Evolutionary conservation across 164 flowering plant genomes (phyloP).

Genomic region (Litsea cubeba): DNA sequence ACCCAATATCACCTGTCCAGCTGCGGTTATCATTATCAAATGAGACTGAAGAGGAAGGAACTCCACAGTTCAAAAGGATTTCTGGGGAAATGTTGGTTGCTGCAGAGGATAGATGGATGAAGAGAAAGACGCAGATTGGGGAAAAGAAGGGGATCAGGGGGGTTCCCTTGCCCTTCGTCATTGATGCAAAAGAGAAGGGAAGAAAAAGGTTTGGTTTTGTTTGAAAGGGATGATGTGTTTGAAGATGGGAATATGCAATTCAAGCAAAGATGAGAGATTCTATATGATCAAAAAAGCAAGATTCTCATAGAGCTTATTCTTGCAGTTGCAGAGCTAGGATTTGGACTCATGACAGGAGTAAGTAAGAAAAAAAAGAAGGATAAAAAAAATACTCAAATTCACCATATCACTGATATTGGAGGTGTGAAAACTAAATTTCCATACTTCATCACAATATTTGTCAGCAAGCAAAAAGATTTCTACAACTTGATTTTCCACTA

Average conservation of each 20-base stretch:
- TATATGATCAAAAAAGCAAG: too few relatives aligned
- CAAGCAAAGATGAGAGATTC: too few relatives aligned
- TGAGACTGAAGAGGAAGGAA: background rate
- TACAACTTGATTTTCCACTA: background rate
- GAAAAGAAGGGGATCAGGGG: background rate
- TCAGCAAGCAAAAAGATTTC: background rate
- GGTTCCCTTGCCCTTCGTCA: background rate
- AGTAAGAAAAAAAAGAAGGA: too few relatives aligned
- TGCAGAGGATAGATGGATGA: background rate
- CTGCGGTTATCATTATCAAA: background rate
- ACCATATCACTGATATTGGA: too few relatives aligned
- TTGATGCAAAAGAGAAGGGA: background rate
- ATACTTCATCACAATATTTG: too few relatives aligned
- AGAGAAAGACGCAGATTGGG: background rate
- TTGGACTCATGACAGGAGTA: too few relatives aligned
- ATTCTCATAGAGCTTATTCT: too few relatives aligned
- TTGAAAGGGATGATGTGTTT: background rate
- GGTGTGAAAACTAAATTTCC: too few relatives aligned
- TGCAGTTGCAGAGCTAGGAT: too few relatives aligned
- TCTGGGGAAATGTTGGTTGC: slow-evolving; percentile 1
- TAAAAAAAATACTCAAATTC: too few relatives aligned
- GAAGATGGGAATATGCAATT: background rate
- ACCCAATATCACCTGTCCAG: slow-evolving; percentile 70
- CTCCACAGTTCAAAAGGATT: slow-evolving; percentile 13
- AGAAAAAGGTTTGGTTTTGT: background rate